Base-by-base conservation (phyloP, 2,329 filamentous ascomycete species). In the Venturia nashicola region DNA sequence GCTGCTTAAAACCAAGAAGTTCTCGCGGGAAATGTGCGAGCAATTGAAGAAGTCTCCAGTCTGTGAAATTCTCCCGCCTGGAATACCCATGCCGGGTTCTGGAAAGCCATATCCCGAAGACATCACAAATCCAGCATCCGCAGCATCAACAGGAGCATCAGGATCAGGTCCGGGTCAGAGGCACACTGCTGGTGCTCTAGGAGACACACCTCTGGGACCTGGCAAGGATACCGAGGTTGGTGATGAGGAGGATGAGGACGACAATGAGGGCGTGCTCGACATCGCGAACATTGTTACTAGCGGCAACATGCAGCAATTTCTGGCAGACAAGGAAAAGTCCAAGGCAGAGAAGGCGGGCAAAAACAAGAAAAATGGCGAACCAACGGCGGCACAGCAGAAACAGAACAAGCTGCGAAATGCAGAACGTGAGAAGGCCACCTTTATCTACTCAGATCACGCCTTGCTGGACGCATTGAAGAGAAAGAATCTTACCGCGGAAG, bases 211-310 rank as follows among this genome's bases (percentile, higher is more conserved):
- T 18, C 74, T 80, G 61, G 81, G 80, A 2, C 82, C 83, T 14
- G 83, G 82, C 3, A 74, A 76, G 5, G 80, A 79, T 20, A 83
- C 82, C 1, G 79, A 84, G 65, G 79, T 81, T 3, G 82, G 80
- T 16, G 76, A 76, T 44, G 82, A 83, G 61, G 74, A 75, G 61
- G 76, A 75, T 55, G 76, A 76, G 4, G 75, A 78, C 4, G 76
- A 83, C 7, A 83, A 86, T 7, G 82, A 84, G 1, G 90, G 90
- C 32, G 88, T 92, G 9, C 78, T 94, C 3, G 89, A 94, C 68
- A 89, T 94, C 59, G 90, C 90, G n/a, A 88, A 83, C 68, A 92
- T 94, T 67, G 89, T 94, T 43, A 88, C 88, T 0, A 88, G 86
- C 68, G 90, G 90, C 40, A 66, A 91, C 73, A 90, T 90, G 68